A percentile compares a stretch with the other conserved stretches of the same genome.
phyloP scores from a whole-genome alignment of 495 filamentous ascomycete genomes.

The Aspergillus funiculosus region DNA sequence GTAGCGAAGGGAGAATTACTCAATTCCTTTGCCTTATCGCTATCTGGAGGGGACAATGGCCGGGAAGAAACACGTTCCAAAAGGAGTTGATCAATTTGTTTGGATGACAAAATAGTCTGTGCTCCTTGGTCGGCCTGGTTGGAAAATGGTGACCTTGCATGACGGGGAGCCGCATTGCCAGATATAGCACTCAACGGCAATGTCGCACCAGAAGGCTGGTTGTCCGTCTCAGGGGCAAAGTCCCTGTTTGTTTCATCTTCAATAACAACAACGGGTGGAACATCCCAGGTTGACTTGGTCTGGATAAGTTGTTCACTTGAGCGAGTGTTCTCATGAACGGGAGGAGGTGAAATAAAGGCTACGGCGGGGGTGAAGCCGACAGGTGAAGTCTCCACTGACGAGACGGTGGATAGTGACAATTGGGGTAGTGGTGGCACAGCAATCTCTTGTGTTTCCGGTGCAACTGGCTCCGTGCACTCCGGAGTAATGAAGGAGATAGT shows the following conservation, averaged over 20 bases:
- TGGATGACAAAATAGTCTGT: constrained; percentile 69
- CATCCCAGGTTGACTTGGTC: constrained; percentile 18
- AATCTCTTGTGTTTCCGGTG: constrained; percentile 18
- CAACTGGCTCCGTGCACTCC: constrained; percentile 34
- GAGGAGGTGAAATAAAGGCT: constrained; percentile 15
- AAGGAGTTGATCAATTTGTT: constrained; percentile 63
- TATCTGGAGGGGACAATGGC: constrained; percentile 32
- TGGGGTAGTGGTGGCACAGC: constrained; percentile 11
- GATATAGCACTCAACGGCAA: constrained; percentile 40
- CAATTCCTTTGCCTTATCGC: constrained; percentile 29
- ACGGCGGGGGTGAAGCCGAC: constrained; percentile 10
- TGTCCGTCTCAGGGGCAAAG: constrained; percentile 29
- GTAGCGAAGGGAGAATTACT: constrained; percentile 36
- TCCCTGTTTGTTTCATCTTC: constrained; percentile 52
- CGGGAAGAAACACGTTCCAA: constrained; percentile 37
- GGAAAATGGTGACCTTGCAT: constrained; percentile 27
- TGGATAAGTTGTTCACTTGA: constrained; percentile 7
- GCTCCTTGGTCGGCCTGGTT: constrained; percentile 59
- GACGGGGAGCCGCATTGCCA: constrained; percentile 36
- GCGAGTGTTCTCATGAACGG: constrained; percentile 13
- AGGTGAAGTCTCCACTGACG: constrained; percentile 39
- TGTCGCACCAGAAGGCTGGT: constrained; percentile 39
- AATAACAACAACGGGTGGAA: constrained; percentile 33
- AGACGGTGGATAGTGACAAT: constrained; percentile 36
- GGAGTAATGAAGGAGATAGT: constrained; percentile 31